phyloP scores from a whole-genome alignment of 2,329 filamentous ascomycete genomes.

The Hirsutella minnesotensis region DNA sequence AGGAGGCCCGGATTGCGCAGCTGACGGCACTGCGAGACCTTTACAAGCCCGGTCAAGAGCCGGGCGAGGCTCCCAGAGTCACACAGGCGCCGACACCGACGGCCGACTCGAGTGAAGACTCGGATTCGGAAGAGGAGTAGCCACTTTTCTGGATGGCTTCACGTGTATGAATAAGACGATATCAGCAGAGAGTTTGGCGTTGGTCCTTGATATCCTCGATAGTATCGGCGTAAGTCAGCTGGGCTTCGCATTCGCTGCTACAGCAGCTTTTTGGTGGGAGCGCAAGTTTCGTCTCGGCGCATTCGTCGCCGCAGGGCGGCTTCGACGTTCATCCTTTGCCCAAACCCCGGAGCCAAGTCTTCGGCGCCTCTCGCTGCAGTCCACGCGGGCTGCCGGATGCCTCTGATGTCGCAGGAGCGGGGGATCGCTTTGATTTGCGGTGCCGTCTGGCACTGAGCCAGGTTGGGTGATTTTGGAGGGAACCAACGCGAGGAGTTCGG shows the following conservation, averaged over 20 bases:
- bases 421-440: background rate
- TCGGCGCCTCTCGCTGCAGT: too few species aligned
- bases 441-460: background rate
- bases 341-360: too few species aligned
- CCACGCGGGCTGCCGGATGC: too few species aligned
- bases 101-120: constrained; percentile 29
- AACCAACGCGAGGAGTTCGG: background rate
- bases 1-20: constrained; percentile 52
- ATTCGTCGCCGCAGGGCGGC: too few species aligned
- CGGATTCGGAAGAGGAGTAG: constrained; percentile 36
- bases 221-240: background rate
- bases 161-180: constrained; percentile 7
- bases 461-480: background rate
- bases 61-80: constrained; percentile 13
- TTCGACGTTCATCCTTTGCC: too few species aligned
- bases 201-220: background rate
- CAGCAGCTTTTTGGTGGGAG: background rate
- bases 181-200: constrained; percentile 8
- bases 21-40: constrained; percentile 41
- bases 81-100: constrained; percentile 15
- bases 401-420: too few species aligned
- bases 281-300: background rate
- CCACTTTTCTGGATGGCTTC: background rate
- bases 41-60: constrained; percentile 23
- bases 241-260: background rate